phyloP scores from a whole-genome alignment of 805 yeast species.

The Myxozyma kluyveri region DNA sequence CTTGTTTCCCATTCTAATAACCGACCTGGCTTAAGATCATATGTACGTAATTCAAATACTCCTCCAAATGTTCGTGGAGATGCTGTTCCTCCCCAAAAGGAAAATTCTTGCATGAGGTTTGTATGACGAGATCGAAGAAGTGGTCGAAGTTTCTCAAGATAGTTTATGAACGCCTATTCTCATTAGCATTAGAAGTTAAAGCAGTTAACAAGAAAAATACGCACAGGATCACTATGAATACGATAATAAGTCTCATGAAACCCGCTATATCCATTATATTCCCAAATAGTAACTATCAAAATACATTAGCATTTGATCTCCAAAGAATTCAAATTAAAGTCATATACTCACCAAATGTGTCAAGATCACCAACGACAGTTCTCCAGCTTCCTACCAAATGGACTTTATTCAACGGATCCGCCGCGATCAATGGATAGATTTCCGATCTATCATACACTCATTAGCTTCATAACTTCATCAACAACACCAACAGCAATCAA shows the following conservation, averaged over 20 bases:
- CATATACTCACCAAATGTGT: conserved; percentile 37
- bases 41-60: conserved; percentile 43
- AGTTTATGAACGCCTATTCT: conserved; percentile 35
- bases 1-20: conserved; percentile 46
- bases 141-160: conserved; percentile 36
- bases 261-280: conserved; percentile 44
- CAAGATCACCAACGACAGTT: conserved; percentile 44
- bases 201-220: neutral
- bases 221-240: conserved; percentile 35
- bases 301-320: neutral
- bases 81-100: conserved; percentile 48
- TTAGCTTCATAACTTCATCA: neutral
- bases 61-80: conserved; percentile 45
- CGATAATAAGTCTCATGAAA: conserved; percentile 41
- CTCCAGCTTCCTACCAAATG: conserved; percentile 47
- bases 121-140: conserved; percentile 39
- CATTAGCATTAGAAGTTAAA: neutral
- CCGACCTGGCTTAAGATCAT: conserved; percentile 42
- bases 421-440: conserved; percentile 38
- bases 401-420: conserved; percentile 36
- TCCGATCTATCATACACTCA: conserved; percentile 19
- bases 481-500: no score
- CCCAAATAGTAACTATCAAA: conserved; percentile 43
- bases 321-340: neutral
- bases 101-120: conserved; percentile 44